Base-by-base conservation (phyloP, 441 rosid genomes). In the Erodium texanum region DNA sequence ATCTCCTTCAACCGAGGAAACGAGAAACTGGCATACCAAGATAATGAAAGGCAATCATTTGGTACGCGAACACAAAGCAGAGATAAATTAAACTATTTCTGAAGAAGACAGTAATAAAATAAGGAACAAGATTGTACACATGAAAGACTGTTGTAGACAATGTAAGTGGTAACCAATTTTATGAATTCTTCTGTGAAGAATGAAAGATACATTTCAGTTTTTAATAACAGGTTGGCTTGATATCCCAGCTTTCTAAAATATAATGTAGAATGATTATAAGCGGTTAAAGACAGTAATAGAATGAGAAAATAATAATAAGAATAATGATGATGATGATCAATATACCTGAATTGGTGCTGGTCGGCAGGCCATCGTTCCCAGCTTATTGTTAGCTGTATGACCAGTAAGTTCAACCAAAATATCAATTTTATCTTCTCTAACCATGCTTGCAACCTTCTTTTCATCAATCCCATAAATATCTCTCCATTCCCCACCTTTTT, bases 321-420 rank as follows among this genome's bases (percentile, higher is more conserved):
- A n/a, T n/a, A n/a, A n/a, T n/a, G n/a, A n/a, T n/a, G n/a, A n/a
- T n/a, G n/a, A 34, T 65, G 69, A 59, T 64, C 27, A 54, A n/a
- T 7, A 14, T 66, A 92, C 99, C 93, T 94, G 99, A 75, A 94
- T 73, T 62, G 99, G 99, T 45, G 99, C 98, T 24, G 99, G 96
- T 67, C 89, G 88, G 72, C 98, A 94, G 18, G 98, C 98, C 99
- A 94, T 83, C 72, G 83, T 87, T 79, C 99, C 99, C 83, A 92
- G 81, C 81, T 94, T 94, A 77, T 94, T 94, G 79, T 95, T 95
- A 41, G 99, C 99, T 16, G 99, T 95, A 83, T 95, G 98, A 78
- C 98, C 99, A 48, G 99, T 92, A 72, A 94, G 98, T 82, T 94
- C 99, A 18, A 94, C 97, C 77, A 94, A 82, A 68, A 94, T 89